Percentiles rank a stretch among this genome's conserved stretches.
Evolutionary conservation across 2,329 filamentous ascomycete species (phyloP).

Genomic region (Calonectria crousiana): DNA sequence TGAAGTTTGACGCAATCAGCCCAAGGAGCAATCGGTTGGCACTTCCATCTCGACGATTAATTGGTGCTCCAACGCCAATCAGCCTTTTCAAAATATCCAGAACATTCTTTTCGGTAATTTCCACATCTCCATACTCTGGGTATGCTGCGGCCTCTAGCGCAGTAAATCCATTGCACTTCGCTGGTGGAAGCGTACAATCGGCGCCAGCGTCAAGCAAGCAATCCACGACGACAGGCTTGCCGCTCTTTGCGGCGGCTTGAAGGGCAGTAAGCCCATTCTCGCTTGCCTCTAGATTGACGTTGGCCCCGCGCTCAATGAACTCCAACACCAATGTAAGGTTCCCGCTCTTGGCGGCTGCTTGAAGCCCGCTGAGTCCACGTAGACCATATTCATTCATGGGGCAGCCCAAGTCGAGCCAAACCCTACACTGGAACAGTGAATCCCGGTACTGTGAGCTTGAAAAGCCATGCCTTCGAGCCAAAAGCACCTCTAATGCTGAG

Average conservation of each 20-base stretch:
- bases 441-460: neutral
- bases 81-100: neutral
- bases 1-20: neutral
- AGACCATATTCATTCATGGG: neutral
- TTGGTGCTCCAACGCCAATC: neutral
- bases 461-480: neutral
- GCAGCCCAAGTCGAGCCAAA: neutral
- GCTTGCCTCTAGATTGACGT: neutral
- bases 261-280: neutral
- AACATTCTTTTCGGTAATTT: neutral
- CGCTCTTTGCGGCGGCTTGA: neutral
- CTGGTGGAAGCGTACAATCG: neutral
- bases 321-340: neutral
- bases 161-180: neutral
- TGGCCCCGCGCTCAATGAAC: neutral
- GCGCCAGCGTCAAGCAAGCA: neutral
- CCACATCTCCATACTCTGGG: neutral
- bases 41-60: neutral
- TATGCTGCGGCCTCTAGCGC: neutral
- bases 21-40: neutral
- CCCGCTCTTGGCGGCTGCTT: neutral
- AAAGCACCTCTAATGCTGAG: neutral
- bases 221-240: neutral
- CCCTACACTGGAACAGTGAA: neutral
- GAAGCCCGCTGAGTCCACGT: neutral